Percentiles rank a stretch among this genome's conserved stretches.
Conservation (phyloP, 345 rosid genomes). For the Cardamine chenopodiifolia region DNA sequence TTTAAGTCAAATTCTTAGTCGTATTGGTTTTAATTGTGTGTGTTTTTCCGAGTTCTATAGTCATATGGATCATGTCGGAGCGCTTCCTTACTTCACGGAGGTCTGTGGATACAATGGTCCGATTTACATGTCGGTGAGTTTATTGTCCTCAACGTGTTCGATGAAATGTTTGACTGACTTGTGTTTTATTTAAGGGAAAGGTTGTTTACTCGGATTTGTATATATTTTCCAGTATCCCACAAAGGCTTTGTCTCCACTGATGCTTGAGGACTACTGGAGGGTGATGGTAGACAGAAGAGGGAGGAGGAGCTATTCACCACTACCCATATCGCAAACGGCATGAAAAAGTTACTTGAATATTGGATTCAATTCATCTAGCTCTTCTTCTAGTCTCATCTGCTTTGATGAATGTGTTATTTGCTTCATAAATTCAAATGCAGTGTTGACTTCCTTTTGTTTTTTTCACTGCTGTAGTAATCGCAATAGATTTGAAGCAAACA, state of each 20-base stretch:
- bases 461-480: slow-evolving; percentile 52
- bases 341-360: slow-evolving; percentile 67
- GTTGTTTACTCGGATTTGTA: slow-evolving; percentile 21
- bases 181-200: neutral
- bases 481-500: slow-evolving; percentile 92
- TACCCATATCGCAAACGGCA: slow-evolving; percentile 70
- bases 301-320: slow-evolving; percentile 85
- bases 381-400: neutral
- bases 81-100: slow-evolving; percentile 92
- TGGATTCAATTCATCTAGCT: neutral
- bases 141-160: slow-evolving; percentile 42
- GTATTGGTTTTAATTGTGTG: neutral
- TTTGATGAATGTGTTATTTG: slow-evolving; percentile 4
- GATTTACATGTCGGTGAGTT: slow-evolving; percentile 86
- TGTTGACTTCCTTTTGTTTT: slow-evolving; percentile 17
- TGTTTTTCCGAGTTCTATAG: slow-evolving; percentile 41
- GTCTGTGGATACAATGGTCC: slow-evolving; percentile 92
- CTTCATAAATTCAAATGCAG: neutral
- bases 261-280: slow-evolving; percentile 91
- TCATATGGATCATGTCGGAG: slow-evolving; percentile 93
- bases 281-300: slow-evolving; percentile 92
- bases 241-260: slow-evolving; percentile 86
- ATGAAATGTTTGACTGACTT: slow-evolving; percentile 35
- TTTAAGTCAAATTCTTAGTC: neutral
- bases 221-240: slow-evolving; percentile 77